Percentiles rank a stretch among this genome's conserved stretches.
Conservation (phyloP, 2,329 filamentous ascomycete species). For the Acrodontium crateriforme region DNA sequence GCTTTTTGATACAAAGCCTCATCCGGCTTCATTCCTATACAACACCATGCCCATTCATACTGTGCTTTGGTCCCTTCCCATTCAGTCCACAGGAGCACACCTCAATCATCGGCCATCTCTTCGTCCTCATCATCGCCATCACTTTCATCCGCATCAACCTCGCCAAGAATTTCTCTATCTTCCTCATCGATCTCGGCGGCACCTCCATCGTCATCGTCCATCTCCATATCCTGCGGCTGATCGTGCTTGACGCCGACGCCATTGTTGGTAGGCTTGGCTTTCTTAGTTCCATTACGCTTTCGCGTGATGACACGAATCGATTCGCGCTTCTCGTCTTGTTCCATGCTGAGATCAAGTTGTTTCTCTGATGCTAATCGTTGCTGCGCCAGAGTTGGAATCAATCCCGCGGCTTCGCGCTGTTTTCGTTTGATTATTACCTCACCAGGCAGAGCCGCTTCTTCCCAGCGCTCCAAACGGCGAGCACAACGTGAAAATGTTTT, state of each 20-base stretch:
- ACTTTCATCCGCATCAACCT: constrained; percentile 23
- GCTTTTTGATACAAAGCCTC: no score
- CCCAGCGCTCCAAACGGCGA: constrained; percentile 59
- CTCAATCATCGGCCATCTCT: constrained; percentile 12
- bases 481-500: constrained; percentile 50
- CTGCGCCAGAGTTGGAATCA: constrained; percentile 1
- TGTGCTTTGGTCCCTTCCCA: no score
- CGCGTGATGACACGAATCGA: constrained; percentile 1
- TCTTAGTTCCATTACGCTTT: constrained; percentile 5
- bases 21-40: no score
- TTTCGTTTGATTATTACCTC: constrained; percentile 14
- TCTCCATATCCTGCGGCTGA: constrained; percentile 7
- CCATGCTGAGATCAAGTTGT: constrained; percentile 7
- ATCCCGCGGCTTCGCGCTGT: constrained; percentile 8
- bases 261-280: constrained; percentile 2
- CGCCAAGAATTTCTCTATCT: constrained; percentile 24
- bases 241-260: constrained; percentile 2
- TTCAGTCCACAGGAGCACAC: no score
- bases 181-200: constrained; percentile 24
- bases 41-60: no score
- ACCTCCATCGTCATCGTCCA: constrained; percentile 14
- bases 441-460: constrained; percentile 24
- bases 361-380: background rate
- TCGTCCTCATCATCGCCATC: constrained; percentile 24
- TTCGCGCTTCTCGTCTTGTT: constrained; percentile 8